A percentile compares a stretch with the other conserved stretches of the same genome.
Evolutionary conservation across 1,284 basidiomycete species (phyloP).

Genomic region (Gymnopus androsaceus): DNA sequence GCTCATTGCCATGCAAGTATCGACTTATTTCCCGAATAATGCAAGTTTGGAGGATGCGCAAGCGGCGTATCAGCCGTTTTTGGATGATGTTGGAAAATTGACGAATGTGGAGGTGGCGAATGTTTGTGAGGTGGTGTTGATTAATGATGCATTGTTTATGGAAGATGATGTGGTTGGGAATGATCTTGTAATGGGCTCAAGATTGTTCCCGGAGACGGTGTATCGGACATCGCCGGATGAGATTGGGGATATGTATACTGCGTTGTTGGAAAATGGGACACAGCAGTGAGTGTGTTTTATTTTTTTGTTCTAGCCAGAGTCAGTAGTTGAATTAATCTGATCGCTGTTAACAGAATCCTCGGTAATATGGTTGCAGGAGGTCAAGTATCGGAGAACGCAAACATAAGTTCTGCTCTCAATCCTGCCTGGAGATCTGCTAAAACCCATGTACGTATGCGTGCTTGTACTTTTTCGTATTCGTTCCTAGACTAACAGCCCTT

Average conservation of each 20-base stretch:
- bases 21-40: constrained; percentile 20
- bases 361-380: constrained; percentile 28
- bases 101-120: constrained; percentile 10
- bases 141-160: constrained; percentile 23
- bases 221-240: constrained; percentile 18
- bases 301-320: no score
- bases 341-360: constrained; percentile 14
- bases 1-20: neutral
- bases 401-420: constrained; percentile 29
- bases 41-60: constrained; percentile 20
- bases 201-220: constrained; percentile 22
- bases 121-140: neutral
- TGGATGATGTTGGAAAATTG: constrained; percentile 22
- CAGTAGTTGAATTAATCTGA: neutral
- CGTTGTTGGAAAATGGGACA: constrained; percentile 14
- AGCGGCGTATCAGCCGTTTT: constrained; percentile 27
- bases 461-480: no score
- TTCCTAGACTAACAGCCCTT: no score
- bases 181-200: constrained; percentile 24
- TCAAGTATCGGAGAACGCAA: constrained; percentile 32
- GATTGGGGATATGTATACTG: constrained; percentile 17
- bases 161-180: constrained; percentile 22
- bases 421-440: constrained; percentile 36
- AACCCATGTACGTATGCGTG: constrained; percentile 28
- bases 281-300: neutral